These are phyloP conservation scores for Aureobasidium sp. DNA, from an alignment of 2,329 filamentous ascomycete species.

Conservation along the genomic window DNA sequence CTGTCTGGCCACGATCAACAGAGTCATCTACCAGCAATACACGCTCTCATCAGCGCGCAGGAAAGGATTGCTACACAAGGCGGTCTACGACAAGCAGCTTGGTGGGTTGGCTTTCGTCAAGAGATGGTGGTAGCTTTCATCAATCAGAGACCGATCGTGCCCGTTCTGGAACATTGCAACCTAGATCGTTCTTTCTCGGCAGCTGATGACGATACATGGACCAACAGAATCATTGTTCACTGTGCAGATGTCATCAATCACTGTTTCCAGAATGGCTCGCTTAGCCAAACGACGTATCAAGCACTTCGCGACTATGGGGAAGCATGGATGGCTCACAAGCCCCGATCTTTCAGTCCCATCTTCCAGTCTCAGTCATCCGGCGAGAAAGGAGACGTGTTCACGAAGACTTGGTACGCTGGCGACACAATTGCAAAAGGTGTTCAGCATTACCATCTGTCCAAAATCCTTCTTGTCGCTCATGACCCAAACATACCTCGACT, in stretches of 20 bases:
- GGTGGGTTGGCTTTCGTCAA: slow-evolving; percentile 51
- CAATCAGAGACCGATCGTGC: slow-evolving; percentile 38
- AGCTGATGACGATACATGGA: slow-evolving; percentile 47
- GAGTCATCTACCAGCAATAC: slow-evolving; percentile 24
- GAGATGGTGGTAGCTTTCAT: slow-evolving; percentile 48
- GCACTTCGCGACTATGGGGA: slow-evolving; percentile 39
- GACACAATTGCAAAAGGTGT: slow-evolving; percentile 52
- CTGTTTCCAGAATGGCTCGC: slow-evolving; percentile 44
- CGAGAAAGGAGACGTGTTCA: slow-evolving; percentile 38
- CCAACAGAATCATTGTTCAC: slow-evolving; percentile 47
- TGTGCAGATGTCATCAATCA: slow-evolving; percentile 56
- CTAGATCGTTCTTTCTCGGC: slow-evolving; percentile 43
- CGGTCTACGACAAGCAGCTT: slow-evolving; percentile 41
- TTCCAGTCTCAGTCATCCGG: slow-evolving; percentile 35
- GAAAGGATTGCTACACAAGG: slow-evolving; percentile 24
- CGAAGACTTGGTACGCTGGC: slow-evolving; percentile 49
- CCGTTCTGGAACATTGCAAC: slow-evolving; percentile 43
- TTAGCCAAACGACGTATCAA: slow-evolving; percentile 31
- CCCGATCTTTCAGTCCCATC: slow-evolving; percentile 47
- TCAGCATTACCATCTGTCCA: slow-evolving; percentile 51
- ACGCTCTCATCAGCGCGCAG: slow-evolving; percentile 28
- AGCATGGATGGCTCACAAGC: slow-evolving; percentile 40
- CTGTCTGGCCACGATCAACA: slow-evolving; percentile 16
- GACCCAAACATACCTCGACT: slow-evolving; percentile 47
- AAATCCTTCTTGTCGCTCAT: slow-evolving; percentile 49